phyloP scores from a whole-genome alignment of 2,329 filamentous ascomycete genomes.

The Colletotrichum graminicola region DNA sequence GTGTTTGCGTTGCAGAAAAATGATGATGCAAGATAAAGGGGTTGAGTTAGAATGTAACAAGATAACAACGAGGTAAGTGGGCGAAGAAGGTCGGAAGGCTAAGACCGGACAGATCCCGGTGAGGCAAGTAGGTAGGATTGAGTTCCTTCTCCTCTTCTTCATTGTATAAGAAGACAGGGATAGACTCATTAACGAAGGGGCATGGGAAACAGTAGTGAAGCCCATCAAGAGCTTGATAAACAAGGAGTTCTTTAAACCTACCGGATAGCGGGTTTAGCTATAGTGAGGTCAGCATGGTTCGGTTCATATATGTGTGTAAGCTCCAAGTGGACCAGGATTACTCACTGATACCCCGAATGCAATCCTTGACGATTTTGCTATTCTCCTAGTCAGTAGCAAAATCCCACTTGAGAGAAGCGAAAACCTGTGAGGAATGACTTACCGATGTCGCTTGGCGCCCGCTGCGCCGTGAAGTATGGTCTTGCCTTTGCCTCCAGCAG shows the following conservation, averaged over 20 bases:
- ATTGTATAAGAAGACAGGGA: not conserved
- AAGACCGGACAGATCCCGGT: not conserved
- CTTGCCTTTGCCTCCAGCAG: constrained; percentile 41
- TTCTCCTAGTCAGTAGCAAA: constrained; percentile 6
- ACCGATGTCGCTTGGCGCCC: constrained; percentile 48
- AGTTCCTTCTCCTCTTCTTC: not conserved
- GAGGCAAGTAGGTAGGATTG: not conserved
- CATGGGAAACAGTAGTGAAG: constrained; percentile 24
- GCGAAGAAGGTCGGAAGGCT: not conserved
- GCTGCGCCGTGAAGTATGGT: constrained; percentile 44
- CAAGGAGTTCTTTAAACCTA: constrained; percentile 47
- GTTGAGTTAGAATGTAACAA: not conserved
- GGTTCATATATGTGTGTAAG: constrained; percentile 42
- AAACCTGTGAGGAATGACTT: constrained; percentile 9
- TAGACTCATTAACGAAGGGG: not conserved
- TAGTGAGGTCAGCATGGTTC: constrained; percentile 22
- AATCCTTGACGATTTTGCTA: constrained; percentile 64
- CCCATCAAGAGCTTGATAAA: constrained; percentile 21
- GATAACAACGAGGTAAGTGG: not conserved
- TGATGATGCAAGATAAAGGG: not conserved
- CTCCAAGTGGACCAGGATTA: not conserved
- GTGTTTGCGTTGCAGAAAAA: not conserved
- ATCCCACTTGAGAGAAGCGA: not conserved
- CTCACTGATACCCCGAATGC: constrained; percentile 64
- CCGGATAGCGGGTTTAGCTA: constrained; percentile 68